Percentiles rank a stretch among this genome's conserved stretches.
Conservation (phyloP, 345 rosid genomes). For the Gynandropsis gynandra region DNA sequence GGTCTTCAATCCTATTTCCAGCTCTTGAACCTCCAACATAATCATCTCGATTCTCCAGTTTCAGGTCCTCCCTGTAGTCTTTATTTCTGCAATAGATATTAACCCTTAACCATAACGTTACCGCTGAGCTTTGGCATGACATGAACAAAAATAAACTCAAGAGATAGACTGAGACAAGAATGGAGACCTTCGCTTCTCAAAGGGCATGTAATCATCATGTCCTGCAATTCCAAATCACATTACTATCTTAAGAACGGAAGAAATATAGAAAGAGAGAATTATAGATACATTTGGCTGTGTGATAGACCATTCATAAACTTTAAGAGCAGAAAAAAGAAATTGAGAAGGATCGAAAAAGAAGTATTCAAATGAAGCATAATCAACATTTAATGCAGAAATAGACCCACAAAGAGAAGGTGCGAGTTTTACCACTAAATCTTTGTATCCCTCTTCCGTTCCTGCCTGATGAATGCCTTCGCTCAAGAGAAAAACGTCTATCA, state of each 20-base stretch:
- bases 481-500: constrained; percentile 66
- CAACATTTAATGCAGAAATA: background rate
- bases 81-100: constrained; percentile 36
- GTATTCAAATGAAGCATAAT: background rate
- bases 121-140: too few relatives aligned
- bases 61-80: constrained; percentile 45
- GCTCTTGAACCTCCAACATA: constrained; percentile 48
- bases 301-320: constrained; percentile 7
- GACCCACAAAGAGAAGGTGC: background rate
- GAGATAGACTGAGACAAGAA: constrained; percentile 6
- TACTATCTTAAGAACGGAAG: constrained; percentile 14
- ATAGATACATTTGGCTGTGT: background rate
- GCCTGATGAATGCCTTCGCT: constrained; percentile 44
- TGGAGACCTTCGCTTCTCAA: constrained; percentile 57
- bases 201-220: constrained; percentile 47
- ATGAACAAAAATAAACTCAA: constrained; percentile 3
- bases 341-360: background rate
- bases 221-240: constrained; percentile 42
- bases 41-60: constrained; percentile 47
- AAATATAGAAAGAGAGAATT: constrained; percentile 11
- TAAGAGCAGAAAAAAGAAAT: constrained; percentile 16
- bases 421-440: constrained; percentile 47
- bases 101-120: constrained; percentile 3
- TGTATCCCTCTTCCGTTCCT: constrained; percentile 40
- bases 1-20: constrained; percentile 44